A percentile compares a stretch with the other conserved stretches of the same genome.
phyloP scores from a whole-genome alignment of 164 flowering plant species.

The Litsea cubeba region DNA sequence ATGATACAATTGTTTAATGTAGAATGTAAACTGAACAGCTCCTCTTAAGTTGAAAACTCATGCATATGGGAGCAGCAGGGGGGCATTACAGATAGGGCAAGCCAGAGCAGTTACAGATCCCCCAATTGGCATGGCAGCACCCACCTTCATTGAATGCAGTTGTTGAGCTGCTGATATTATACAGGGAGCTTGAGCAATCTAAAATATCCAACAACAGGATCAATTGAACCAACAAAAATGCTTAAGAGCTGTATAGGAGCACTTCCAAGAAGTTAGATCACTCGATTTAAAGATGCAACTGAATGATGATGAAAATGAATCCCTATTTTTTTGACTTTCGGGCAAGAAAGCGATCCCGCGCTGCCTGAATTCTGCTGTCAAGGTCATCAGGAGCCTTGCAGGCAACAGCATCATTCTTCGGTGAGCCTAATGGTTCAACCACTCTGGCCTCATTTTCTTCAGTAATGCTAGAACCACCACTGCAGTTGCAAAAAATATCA shows the following conservation, averaged over 20 bases:
- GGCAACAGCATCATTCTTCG: slow-evolving; percentile 26
- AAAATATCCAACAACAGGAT: background rate
- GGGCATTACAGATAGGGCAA: no score
- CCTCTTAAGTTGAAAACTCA: no score
- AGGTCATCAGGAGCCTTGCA: slow-evolving; percentile 30
- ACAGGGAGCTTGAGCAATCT: background rate
- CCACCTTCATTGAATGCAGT: background rate
- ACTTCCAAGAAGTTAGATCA: background rate
- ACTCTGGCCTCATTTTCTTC: slow-evolving; percentile 18
- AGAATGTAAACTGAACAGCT: no score
- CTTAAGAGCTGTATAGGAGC: background rate
- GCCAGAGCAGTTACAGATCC: background rate
- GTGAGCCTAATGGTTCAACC: slow-evolving; percentile 18
- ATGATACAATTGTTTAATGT: no score
- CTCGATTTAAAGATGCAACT: background rate
- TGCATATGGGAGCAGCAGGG: no score
- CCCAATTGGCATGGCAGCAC: background rate
- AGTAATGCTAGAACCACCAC: slow-evolving; percentile 40
- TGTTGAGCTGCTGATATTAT: background rate
- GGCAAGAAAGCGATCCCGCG: slow-evolving; percentile 52
- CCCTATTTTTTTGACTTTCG: slow-evolving; percentile 36
- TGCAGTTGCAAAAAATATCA: slow-evolving; percentile 16
- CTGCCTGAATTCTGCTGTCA: slow-evolving; percentile 60
- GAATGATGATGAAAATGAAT: background rate
- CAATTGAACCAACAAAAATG: background rate